A percentile compares a stretch with the other conserved stretches of the same genome.
Evolutionary conservation across 768 basidiomycete genomes (phyloP).

Genomic region (Leccinum disarticulatum): DNA sequence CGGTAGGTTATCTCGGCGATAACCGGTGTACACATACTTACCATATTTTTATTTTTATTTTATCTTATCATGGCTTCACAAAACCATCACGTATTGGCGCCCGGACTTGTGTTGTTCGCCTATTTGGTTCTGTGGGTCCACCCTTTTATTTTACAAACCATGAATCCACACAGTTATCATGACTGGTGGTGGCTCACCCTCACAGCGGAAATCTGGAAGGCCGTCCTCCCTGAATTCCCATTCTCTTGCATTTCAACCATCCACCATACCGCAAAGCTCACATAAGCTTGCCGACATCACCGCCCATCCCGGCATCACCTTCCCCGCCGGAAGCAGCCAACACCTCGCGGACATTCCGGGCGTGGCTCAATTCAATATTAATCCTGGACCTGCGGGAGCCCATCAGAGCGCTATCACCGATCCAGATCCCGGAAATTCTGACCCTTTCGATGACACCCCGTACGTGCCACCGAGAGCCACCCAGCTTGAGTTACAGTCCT

Average conservation of each 20-base stretch:
- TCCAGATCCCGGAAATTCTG: conserved; percentile 14
- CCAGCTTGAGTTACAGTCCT: conserved; percentile 20
- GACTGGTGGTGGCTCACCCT: conserved; percentile 24
- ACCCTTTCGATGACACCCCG: conserved; percentile 29
- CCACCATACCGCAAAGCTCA: conserved; percentile 14
- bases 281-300: conserved; percentile 21
- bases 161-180: conserved; percentile 27
- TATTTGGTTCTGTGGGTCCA: conserved; percentile 39
- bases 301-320: conserved; percentile 12
- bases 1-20: conserved; percentile 17
- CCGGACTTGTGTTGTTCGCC: conserved; percentile 21
- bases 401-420: conserved; percentile 15
- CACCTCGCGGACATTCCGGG: conserved; percentile 12
- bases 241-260: conserved; percentile 15
- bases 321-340: conserved; percentile 14
- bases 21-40: conserved; percentile 20
- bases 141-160: conserved; percentile 27
- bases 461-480: conserved; percentile 29
- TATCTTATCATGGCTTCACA: conserved; percentile 25
- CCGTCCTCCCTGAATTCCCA: conserved; percentile 11
- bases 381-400: conserved; percentile 1
- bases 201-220: conserved; percentile 15
- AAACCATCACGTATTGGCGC: conserved; percentile 9
- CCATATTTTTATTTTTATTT: conserved; percentile 4
- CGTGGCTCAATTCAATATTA: conserved; percentile 11